Evolutionary conservation across 352 stramenopile species (phyloP), one percentile per base, ranked within the genome.

Genomic region (Pythium sukuiense): DNA sequence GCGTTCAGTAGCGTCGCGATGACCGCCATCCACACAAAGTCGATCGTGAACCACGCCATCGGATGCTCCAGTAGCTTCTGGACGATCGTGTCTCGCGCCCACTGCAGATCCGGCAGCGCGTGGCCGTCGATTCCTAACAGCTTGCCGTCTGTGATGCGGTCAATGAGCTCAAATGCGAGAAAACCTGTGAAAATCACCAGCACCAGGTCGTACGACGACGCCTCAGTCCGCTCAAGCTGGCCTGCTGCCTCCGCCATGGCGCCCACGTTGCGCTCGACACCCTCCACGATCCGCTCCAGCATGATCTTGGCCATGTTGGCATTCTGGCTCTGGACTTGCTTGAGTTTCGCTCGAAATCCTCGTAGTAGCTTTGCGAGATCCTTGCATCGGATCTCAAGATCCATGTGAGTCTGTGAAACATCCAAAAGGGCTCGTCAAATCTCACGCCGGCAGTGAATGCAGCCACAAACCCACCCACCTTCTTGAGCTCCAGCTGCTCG

Each of bases 121-220:
- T 72, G 77, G 56, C 76, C 70, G 48, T 90, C 80, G 45, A 79
- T 85, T 5, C 81, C 82, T 16, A 98, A 82, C 8, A 96, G 79
- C 70, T 95, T 96, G 20, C 87, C 84, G 48, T 97, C 94, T 1
- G 96, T 99, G 64, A 99, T 83, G 61, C 96, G 88, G 76, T 99
- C 96, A 13, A 99, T 80, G 24, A 98, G 70, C 37, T 97, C 91
- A 74, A 98, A 99, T 6, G 93, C 89, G 20, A 99, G 72, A 24
- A 96, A 88, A 0, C 80, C 95, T 18, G 91, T 84, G 67, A 99
- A 98, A 30, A 99, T 74, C 26, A 97, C 61, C 61, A 98, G 76
- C 35, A 98, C 55, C 5, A 98, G 74, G 61, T 98, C 90, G 33
- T 97, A 83, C 2, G 83, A 90, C 14, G 79, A 71, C 11, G 81